Conservation (phyloP, 148 eudicot species). For the Pharnaceum exiguum region DNA sequence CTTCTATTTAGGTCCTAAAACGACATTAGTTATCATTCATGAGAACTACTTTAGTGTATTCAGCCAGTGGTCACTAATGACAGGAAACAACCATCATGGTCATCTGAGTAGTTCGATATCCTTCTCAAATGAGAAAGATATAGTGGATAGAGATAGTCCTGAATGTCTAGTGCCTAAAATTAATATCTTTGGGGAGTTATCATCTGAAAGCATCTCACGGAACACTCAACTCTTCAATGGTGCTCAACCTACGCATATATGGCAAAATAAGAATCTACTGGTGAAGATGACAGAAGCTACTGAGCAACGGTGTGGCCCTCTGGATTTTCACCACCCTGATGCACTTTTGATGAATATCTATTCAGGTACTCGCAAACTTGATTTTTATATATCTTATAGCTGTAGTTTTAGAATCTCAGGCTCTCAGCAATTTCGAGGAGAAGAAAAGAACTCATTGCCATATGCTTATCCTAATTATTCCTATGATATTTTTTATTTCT, state of each 20-base stretch:
- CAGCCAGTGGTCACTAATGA: slow-evolving; percentile 52
- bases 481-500: too few species aligned
- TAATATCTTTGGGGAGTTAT: slow-evolving; percentile 27
- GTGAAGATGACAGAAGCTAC: slow-evolving; percentile 51
- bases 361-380: slow-evolving; percentile 50
- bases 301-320: slow-evolving; percentile 50
- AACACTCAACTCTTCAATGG: slow-evolving; percentile 22
- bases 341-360: slow-evolving; percentile 62
- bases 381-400: background rate
- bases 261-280: slow-evolving; percentile 22
- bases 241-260: slow-evolving; percentile 21
- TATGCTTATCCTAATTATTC: too few species aligned
- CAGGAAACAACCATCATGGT: slow-evolving; percentile 20
- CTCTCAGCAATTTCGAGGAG: background rate
- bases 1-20: slow-evolving; percentile 76
- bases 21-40: slow-evolving; percentile 52
- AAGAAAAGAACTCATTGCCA: background rate
- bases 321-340: slow-evolving; percentile 74
- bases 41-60: slow-evolving; percentile 58
- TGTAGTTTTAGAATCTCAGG: background rate
- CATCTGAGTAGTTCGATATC: slow-evolving; percentile 7
- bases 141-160: slow-evolving; percentile 10
- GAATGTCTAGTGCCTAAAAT: slow-evolving; percentile 14
- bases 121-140: slow-evolving; percentile 16
- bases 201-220: slow-evolving; percentile 20